These are phyloP conservation scores for Moesziomyces aphidis DNA, from an alignment of 1,284 basidiomycete species.

Conservation along the genomic window DNA sequence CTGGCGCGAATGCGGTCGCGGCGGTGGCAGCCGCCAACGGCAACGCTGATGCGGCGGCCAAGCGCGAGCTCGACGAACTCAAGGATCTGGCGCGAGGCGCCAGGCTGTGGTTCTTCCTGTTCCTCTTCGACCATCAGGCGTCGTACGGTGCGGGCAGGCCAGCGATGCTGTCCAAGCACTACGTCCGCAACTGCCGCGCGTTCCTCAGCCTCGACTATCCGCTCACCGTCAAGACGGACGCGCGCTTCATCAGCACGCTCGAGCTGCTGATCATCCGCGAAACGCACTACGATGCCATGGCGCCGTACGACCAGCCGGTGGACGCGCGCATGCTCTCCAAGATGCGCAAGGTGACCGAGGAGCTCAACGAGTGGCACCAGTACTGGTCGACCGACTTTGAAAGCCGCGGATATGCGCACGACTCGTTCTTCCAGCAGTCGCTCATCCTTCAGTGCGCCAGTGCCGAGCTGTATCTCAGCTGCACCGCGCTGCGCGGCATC, in stretches of 20 bases:
- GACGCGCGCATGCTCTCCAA: slow-evolving; percentile 85
- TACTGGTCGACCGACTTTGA: slow-evolving; percentile 85
- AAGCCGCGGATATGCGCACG: slow-evolving; percentile 80
- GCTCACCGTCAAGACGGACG: slow-evolving; percentile 86
- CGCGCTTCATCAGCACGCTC: slow-evolving; percentile 84
- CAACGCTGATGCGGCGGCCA: slow-evolving; percentile 17
- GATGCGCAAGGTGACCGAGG: slow-evolving; percentile 83
- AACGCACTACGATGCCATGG: slow-evolving; percentile 85
- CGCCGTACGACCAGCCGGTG: slow-evolving; percentile 85
- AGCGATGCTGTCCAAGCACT: slow-evolving; percentile 82
- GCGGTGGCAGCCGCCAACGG: slow-evolving; percentile 18
- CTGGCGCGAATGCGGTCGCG: slow-evolving; percentile 22
- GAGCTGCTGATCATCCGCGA: slow-evolving; percentile 87
- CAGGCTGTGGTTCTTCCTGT: slow-evolving; percentile 91
- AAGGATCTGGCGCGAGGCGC: slow-evolving; percentile 69
- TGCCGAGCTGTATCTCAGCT: slow-evolving; percentile 91
- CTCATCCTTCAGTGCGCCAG: slow-evolving; percentile 88
- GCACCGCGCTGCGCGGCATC: slow-evolving; percentile 83
- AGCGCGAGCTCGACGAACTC: slow-evolving; percentile 35
- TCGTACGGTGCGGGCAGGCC: slow-evolving; percentile 92
- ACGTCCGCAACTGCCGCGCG: slow-evolving; percentile 85
- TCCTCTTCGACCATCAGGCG: slow-evolving; percentile 85
- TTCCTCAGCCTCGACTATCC: slow-evolving; percentile 82
- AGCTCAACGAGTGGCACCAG: slow-evolving; percentile 87
- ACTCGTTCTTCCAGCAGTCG: slow-evolving; percentile 83